Base-by-base conservation (phyloP, 2,329 filamentous ascomycete genomes). In the Colletotrichum tamarilloi region DNA sequence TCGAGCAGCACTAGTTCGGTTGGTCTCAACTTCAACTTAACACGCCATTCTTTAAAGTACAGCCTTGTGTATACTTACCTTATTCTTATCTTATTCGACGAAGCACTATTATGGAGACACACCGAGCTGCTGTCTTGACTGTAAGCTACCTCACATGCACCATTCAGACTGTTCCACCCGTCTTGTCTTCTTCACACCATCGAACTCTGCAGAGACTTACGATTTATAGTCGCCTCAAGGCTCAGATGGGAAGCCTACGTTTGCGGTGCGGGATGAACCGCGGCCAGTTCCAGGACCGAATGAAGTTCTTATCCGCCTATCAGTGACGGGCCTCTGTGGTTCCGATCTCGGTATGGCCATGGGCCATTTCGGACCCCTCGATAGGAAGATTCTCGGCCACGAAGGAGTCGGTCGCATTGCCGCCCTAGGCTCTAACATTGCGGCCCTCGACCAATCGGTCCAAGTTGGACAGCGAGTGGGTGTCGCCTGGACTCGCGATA, bases 341-440 rank as follows among this genome's bases (percentile, higher is more conserved):
- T 82, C 83, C 8, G 84, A 85, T 69, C 75, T 81, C 19, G 78
- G 77, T 19, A 79, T 85, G 63, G 84, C 83, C 0, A 66, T 79
- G 0, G 83, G 84, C 12, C 77, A 83, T 28, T 75, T 85, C 57
- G 82, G 83, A 0, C 81, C 82, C 0, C 78, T 78, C 0, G 76
- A 78, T 5, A 73, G 79, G 24, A 73, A 79, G 28, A 80, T 84
- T 1, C 78, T 84, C 0, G 85, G 85, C 4, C 85, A 87, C 60
- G 85, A 87, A 73, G 85, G 85, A 8, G 82, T 86, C 1, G 85
- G 85, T 1, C 78, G 77, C 12, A 78, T 86, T 19, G 81, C 78
- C 4, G 77, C 75, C 28, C 72, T 86, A 1, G 85, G 85, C 1
- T 77, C 79, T 35, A 78, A 80, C 42, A 78, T 84, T 4, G 7